phyloP scores from a whole-genome alignment of 306 rosid genomes.

The Alnus glutinosa region DNA sequence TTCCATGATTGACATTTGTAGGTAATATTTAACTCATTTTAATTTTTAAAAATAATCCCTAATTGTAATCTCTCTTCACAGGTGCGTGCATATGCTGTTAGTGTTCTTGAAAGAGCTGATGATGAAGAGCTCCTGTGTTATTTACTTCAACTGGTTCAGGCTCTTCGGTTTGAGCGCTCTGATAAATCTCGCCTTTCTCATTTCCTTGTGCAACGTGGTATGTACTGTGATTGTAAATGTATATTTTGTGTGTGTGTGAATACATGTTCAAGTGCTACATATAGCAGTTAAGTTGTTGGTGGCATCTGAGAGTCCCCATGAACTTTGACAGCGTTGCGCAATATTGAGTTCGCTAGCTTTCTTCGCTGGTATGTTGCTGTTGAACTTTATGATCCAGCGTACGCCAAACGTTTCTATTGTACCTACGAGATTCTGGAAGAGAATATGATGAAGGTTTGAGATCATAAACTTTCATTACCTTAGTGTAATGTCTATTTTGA shows the following conservation, averaged over 20 bases:
- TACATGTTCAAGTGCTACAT: conserved; percentile 28
- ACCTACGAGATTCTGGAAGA: conserved; percentile 91
- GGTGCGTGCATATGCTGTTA: conserved; percentile 99
- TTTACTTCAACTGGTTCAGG: conserved; percentile 97
- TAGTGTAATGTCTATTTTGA: conserved; percentile 13
- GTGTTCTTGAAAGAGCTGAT: conserved; percentile 98
- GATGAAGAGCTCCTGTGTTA: conserved; percentile 97
- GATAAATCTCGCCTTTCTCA: conserved; percentile 92
- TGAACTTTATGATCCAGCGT: conserved; percentile 92
- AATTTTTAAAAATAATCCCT: not conserved
- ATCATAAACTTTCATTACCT: conserved; percentile 26
- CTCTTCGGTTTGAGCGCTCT: conserved; percentile 96
- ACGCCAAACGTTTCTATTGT: conserved; percentile 91
- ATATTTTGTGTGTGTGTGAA: conserved; percentile 23
- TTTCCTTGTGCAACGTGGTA: conserved; percentile 93
- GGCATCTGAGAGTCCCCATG: conserved; percentile 38
- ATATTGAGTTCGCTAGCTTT: conserved; percentile 96
- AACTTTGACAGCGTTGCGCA: conserved; percentile 68
- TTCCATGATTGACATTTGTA: not conserved
- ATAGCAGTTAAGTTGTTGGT: conserved; percentile 30
- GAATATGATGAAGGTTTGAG: conserved; percentile 90
- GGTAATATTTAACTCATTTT: too few relatives aligned
- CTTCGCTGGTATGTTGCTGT: conserved; percentile 99
- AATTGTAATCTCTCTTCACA: conserved; percentile 33
- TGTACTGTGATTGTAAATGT: conserved; percentile 15